Percentiles rank a stretch among this genome's conserved stretches.
Evolutionary conservation across 2,329 filamentous ascomycete species (phyloP).

Genomic region (Orbilia brochopaga): DNA sequence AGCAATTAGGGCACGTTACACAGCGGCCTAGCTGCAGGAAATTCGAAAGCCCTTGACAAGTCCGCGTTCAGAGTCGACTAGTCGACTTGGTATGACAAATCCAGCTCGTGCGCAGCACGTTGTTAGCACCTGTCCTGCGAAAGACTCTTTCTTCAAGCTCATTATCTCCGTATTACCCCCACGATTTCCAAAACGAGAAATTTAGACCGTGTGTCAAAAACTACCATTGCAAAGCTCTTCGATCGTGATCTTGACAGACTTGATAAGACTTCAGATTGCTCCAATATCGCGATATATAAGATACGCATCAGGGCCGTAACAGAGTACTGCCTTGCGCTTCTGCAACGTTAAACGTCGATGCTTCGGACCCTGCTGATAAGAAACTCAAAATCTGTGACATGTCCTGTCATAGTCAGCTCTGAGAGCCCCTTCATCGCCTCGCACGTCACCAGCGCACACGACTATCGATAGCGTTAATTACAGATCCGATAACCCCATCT

Average conservation of each 20-base stretch:
- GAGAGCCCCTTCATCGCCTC: no score
- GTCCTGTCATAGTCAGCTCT: neutral
- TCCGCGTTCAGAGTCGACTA: conserved; percentile 1
- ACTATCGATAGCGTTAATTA: neutral
- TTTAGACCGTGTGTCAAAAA: neutral
- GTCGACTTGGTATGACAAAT: no score
- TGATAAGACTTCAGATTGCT: neutral
- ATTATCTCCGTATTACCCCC: no score
- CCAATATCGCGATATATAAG: neutral
- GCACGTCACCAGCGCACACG: neutral
- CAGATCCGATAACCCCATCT: neutral
- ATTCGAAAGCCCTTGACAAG: neutral
- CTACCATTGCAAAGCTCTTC: neutral
- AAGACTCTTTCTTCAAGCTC: no score
- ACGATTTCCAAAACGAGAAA: neutral
- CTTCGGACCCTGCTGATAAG: neutral
- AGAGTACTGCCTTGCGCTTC: neutral
- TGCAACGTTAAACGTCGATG: neutral
- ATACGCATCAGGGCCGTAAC: neutral
- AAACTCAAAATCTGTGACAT: neutral
- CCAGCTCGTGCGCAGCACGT: no score
- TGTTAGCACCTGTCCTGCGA: no score
- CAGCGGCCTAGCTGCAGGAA: neutral
- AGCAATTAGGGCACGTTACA: neutral
- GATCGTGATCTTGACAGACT: neutral